Evolutionary conservation across 2,329 filamentous ascomycete genomes (phyloP), one percentile per base, ranked within the genome.

Genomic region (Calonectria pauciramosa): DNA sequence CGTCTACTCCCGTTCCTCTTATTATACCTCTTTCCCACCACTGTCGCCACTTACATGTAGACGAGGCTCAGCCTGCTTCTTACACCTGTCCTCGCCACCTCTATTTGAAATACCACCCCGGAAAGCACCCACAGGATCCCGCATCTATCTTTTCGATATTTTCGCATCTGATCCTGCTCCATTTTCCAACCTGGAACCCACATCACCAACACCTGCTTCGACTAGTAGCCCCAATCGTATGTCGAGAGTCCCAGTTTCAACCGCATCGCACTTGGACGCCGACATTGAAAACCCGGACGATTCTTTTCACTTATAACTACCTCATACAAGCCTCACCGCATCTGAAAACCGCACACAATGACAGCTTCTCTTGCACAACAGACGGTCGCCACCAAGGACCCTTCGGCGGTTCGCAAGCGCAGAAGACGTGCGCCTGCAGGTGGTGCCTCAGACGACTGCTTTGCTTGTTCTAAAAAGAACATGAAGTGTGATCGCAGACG

Each of bases 361-460:
- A 90, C 89, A 72, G 88, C 88, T 77, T 84, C 88, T 76, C 82
- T 87, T 76, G 82, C 86, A 71, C 86, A 86, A 79, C 86, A 86
- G 81, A 85, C 84, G 67, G 79, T 83, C 77, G 79, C 86, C 85
- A 82, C 85, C 81, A 91, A 90, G 81, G 89, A 90, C 80, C 84
- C 87, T 56, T 86, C 88, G 73, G 88, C 88, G 68, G 86, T 89
- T 68, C 88, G 90, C 82, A 92, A 98, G 89, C 92, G 96, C 83
- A 93, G 96, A 88, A 94, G 96, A 90, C 93, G 96, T 87, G 95
- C 96, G 26, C 94, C 95, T 26, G 93, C 95, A 67, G 96, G 95
- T 77, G 96, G 96, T 82, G 96, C 96, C 74, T 93, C 95, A 59
- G 96, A 98, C 85, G 96, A 99, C 86, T 99, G 96, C 90, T 98